Percentiles rank a stretch among this genome's conserved stretches.
Conservation (phyloP, 306 rosid species). For the Vachellia pachyceras region DNA sequence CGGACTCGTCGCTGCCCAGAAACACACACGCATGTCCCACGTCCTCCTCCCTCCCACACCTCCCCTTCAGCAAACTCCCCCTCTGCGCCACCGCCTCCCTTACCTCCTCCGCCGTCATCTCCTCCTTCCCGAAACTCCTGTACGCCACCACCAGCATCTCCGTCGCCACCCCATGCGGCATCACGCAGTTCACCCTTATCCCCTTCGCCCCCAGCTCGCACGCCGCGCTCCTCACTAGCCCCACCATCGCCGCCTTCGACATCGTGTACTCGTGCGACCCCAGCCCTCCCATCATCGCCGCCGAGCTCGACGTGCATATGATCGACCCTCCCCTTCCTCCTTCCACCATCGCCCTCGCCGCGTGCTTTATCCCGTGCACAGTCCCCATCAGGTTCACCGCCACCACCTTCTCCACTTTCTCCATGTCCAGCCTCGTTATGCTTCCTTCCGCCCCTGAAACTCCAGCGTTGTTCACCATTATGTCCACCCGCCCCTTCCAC, state of each 20-base stretch:
- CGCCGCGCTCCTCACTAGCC: constrained; percentile 70
- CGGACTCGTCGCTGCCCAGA: constrained; percentile 68
- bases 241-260: constrained; percentile 68
- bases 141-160: constrained; percentile 66
- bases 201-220: constrained; percentile 78
- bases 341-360: constrained; percentile 74
- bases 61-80: constrained; percentile 74
- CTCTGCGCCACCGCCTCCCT: constrained; percentile 44
- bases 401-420: constrained; percentile 45
- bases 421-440: constrained; percentile 64
- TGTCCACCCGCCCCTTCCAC: constrained; percentile 77
- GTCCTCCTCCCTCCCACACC: constrained; percentile 55
- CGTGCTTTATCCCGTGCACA: constrained; percentile 78
- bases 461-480: constrained; percentile 89
- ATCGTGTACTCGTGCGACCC: constrained; percentile 71
- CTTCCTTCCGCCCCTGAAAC: constrained; percentile 62
- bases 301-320: constrained; percentile 78
- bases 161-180: constrained; percentile 87
- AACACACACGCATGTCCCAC: constrained; percentile 75
- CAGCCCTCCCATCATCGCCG: constrained; percentile 74
- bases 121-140: constrained; percentile 43
- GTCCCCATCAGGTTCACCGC: constrained; percentile 62
- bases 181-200: constrained; percentile 74
- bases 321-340: constrained; percentile 61
- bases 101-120: constrained; percentile 55